Evolutionary conservation across 2,329 filamentous ascomycete genomes (phyloP).

Genomic region (Aotearoamyces nothofagi): DNA sequence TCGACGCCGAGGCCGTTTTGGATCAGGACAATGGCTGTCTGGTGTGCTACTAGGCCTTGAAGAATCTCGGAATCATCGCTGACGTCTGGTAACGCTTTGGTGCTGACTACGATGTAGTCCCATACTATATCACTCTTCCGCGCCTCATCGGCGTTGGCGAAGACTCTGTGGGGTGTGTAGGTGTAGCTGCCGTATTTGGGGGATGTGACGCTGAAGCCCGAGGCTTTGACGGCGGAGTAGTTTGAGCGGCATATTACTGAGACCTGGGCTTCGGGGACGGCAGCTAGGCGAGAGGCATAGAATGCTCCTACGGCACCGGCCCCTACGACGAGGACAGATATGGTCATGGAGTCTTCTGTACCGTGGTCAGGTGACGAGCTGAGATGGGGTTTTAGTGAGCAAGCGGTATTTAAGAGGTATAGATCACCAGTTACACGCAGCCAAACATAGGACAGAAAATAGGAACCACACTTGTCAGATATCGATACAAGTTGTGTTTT

Average conservation of each 20-base stretch:
- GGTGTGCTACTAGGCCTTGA: conserved; percentile 11
- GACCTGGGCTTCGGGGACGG: conserved; percentile 35
- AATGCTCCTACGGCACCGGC: conserved; percentile 60
- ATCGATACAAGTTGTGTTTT: too few relatives aligned
- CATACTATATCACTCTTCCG: conserved; percentile 22
- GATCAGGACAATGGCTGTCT: conserved; percentile 15
- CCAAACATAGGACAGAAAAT: too few relatives aligned
- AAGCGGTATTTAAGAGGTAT: too few relatives aligned
- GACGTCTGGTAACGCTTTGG: conserved; percentile 18
- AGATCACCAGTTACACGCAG: too few relatives aligned
- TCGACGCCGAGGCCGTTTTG: conserved; percentile 19
- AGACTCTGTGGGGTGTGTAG: conserved; percentile 47
- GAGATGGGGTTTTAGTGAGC: too few relatives aligned
- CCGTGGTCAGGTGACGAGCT: too few relatives aligned
- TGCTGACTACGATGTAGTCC: conserved; percentile 21
- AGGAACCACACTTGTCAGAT: too few relatives aligned
- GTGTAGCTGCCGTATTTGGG: conserved; percentile 52
- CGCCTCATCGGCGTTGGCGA: conserved; percentile 35
- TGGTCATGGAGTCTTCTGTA: too few relatives aligned
- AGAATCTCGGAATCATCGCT: conserved; percentile 16
- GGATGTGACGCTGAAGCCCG: conserved; percentile 50
- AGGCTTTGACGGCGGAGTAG: conserved; percentile 43
- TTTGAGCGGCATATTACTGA: conserved; percentile 64
- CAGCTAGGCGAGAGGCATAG: conserved; percentile 52
- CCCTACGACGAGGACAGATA: conserved; percentile 51